Evolutionary conservation across 345 rosid species (phyloP), one percentile per base, ranked within the genome.

Genomic region (Atalantia buxifolia): DNA sequence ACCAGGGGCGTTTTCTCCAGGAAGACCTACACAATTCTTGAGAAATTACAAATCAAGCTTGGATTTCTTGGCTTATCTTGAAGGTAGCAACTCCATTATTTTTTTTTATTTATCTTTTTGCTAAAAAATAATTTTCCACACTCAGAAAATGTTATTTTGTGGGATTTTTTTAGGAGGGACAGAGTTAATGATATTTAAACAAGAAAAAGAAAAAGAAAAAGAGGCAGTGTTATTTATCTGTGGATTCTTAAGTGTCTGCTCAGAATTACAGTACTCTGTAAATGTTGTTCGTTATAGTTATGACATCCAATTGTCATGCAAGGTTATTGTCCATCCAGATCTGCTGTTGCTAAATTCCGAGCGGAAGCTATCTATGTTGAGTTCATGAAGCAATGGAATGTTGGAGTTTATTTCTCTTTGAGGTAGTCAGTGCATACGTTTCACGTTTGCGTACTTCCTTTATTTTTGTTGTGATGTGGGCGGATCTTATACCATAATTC

Each of bases 1-100:
- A 83, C 97, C 98, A 31, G 91, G 97, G 81, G 98, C 95, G n/a
- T 96, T 93, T 89, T 93, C 99, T 75, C 97, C 99, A 40, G 99
- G 99, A 86, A 93, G 98, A 79, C 99, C 98, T 73, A 85, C 91
- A 40, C 97, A 90, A 42, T 97, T 97, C 92, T 85, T 97, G 80
- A 91, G 83, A 75, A 96, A 96, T 86, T 96, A 94, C 87, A 94
- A 92, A 84, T 89, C 97, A 78, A 96, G 97, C 88, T 83, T 92
- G 25, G 88, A 92, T 76, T 94, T 96, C 88, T 76, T 96, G 87
- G 91, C 90, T 76, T 83, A 89, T 86, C 93, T 97, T 78, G 98
- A 97, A 94, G 99, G 99, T 96, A 90, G 77, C 69, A n/a, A 82
- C 68, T 50, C 61, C 38, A 81, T 10, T 45, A 78, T 10, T n/a